Percentiles rank a stretch among this genome's conserved stretches.
Conservation (phyloP, 495 filamentous ascomycete species). For the Aspergillus kassunensis region DNA sequence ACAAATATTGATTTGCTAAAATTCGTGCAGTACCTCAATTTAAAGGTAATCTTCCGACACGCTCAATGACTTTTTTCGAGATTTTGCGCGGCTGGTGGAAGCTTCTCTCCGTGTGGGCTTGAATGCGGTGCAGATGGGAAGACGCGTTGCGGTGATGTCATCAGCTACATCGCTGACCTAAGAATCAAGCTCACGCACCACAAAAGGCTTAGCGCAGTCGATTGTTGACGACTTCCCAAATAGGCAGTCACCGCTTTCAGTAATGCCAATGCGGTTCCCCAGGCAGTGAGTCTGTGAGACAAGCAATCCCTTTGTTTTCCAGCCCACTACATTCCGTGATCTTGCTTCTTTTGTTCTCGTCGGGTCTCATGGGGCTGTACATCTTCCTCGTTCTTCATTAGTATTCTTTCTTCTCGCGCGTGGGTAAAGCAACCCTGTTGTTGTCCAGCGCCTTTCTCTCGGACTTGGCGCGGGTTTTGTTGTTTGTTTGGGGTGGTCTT, state of each 20-base stretch:
- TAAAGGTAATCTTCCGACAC: background rate
- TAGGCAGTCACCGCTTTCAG: constrained; percentile 18
- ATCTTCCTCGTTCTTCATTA: constrained; percentile 2
- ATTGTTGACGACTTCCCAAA: constrained; percentile 25
- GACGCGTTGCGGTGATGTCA: constrained; percentile 33
- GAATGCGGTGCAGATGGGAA: constrained; percentile 9
- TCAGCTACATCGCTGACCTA: constrained; percentile 18
- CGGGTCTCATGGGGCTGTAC: constrained; percentile 1
- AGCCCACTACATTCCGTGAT: constrained; percentile 18
- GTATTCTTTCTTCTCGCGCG: constrained; percentile 1
- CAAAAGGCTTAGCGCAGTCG: constrained; percentile 16
- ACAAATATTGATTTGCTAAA: background rate
- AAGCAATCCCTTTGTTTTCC: constrained; percentile 17
- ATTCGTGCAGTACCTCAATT: background rate
- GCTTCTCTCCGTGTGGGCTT: background rate
- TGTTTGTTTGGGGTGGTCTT: constrained; percentile 28
- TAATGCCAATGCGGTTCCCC: constrained; percentile 12
- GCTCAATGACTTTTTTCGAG: background rate
- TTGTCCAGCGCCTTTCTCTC: constrained; percentile 4
- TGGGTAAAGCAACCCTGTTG: constrained; percentile 5
- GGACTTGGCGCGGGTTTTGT: constrained; percentile 23
- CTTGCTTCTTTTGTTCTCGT: constrained; percentile 5
- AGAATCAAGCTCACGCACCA: constrained; percentile 12
- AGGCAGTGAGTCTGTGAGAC: constrained; percentile 2
- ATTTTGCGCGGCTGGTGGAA: no score